Evolutionary conservation across 495 filamentous ascomycete genomes (phyloP).

Genomic region (Talaromyces adpressus): DNA sequence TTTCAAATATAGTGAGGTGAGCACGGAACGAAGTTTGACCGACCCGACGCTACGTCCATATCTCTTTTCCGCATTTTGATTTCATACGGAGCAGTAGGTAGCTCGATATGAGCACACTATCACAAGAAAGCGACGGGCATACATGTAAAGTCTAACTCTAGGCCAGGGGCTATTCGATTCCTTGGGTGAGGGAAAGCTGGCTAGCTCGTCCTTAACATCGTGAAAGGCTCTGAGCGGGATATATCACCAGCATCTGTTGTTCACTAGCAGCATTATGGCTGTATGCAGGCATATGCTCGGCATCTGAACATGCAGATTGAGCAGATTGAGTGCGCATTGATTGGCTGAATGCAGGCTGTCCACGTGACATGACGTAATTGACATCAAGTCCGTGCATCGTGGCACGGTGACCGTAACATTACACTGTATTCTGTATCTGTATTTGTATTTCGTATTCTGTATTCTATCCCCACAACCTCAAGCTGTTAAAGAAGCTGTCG

Average conservation of each 20-base stretch:
- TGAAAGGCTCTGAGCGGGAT: not conserved
- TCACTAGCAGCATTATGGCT: not conserved
- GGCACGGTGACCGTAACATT: not conserved
- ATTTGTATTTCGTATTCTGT: not conserved
- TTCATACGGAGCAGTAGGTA: too few relatives aligned
- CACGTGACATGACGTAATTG: constrained; percentile 1
- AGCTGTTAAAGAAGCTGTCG: not conserved
- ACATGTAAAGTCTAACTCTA: not conserved
- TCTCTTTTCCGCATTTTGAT: not conserved
- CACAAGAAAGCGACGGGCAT: too few relatives aligned
- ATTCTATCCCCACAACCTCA: not conserved
- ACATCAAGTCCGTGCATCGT: not conserved
- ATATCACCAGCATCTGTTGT: not conserved
- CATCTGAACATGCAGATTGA: not conserved
- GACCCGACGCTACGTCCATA: not conserved
- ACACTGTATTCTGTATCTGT: not conserved
- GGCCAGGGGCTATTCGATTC: not conserved
- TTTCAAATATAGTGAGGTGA: not conserved
- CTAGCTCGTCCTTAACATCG: not conserved
- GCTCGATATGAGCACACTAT: too few relatives aligned
- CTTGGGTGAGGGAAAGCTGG: not conserved
- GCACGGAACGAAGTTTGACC: not conserved
- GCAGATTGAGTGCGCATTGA: not conserved
- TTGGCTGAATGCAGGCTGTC: not conserved
- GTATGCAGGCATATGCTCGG: not conserved